Evolutionary conservation across 805 yeast genomes (phyloP).

Genomic region (Candida peoriensis): DNA sequence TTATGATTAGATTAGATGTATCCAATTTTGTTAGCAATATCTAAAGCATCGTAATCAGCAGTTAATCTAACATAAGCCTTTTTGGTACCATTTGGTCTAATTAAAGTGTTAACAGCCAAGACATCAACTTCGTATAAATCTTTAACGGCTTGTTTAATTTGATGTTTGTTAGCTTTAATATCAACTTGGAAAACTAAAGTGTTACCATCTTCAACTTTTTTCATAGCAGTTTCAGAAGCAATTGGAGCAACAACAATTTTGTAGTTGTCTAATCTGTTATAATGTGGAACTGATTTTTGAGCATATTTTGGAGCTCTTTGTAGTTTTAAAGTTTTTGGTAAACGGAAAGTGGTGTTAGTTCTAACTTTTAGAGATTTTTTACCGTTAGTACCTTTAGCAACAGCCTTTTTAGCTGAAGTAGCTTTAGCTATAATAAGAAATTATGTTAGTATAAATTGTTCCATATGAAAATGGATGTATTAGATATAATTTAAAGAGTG

Average conservation of each 20-base stretch:
- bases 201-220: slow-evolving; percentile 99
- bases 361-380: slow-evolving; percentile 89
- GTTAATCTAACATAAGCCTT: slow-evolving; percentile 99
- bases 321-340: slow-evolving; percentile 94
- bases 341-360: slow-evolving; percentile 91
- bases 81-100: slow-evolving; percentile 99
- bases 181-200: slow-evolving; percentile 98
- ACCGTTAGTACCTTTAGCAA: slow-evolving; percentile 92
- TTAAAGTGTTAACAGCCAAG: slow-evolving; percentile 88
- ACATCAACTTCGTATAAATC: slow-evolving; percentile 97
- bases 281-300: slow-evolving; percentile 94
- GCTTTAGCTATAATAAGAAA: slow-evolving; percentile 63
- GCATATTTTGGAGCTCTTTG: slow-evolving; percentile 95
- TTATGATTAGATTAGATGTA: slow-evolving; percentile 63
- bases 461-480: slow-evolving; percentile 1
- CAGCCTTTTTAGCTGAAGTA: slow-evolving; percentile 97
- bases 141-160: slow-evolving; percentile 97
- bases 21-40: slow-evolving; percentile 99
- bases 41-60: slow-evolving; percentile 99
- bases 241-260: slow-evolving; percentile 91
- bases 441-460: slow-evolving; percentile 23
- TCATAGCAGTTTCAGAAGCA: slow-evolving; percentile 98
- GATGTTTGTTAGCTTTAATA: slow-evolving; percentile 95
- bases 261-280: slow-evolving; percentile 95
- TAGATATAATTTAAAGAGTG: no score